Percentiles rank a stretch among this genome's conserved stretches.
These are phyloP conservation scores for Ustilago trichophora DNA, from an alignment of 1,284 basidiomycete species.

Conservation along the genomic window DNA sequence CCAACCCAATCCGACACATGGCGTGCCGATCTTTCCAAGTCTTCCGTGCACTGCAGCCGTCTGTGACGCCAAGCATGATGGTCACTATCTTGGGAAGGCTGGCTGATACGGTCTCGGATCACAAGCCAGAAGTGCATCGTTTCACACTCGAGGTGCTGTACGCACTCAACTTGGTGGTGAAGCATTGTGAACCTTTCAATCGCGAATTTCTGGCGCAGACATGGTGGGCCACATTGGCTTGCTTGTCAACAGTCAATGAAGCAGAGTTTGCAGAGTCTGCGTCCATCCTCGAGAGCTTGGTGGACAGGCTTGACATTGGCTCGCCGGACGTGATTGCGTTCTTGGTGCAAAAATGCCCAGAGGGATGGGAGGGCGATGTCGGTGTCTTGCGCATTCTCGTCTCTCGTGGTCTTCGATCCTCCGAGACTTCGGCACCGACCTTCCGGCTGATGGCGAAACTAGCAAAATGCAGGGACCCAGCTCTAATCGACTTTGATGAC, in stretches of 20 bases:
- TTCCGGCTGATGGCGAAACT: constrained; percentile 78
- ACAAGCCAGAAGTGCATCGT: constrained; percentile 76
- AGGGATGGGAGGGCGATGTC: constrained; percentile 76
- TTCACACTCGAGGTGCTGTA: constrained; percentile 85
- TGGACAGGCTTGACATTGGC: constrained; percentile 79
- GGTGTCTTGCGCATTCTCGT: constrained; percentile 79
- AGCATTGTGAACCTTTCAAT: constrained; percentile 72
- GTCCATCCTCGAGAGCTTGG: constrained; percentile 75
- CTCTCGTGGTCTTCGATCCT: constrained; percentile 82
- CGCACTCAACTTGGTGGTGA: constrained; percentile 78
- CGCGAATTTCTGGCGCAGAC: constrained; percentile 77
- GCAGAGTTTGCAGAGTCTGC: constrained; percentile 80
- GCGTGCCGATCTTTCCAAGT: constrained; percentile 90
- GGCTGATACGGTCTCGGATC: constrained; percentile 82
- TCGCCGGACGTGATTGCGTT: constrained; percentile 74
- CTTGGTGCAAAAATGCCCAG: constrained; percentile 76
- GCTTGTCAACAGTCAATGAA: constrained; percentile 83
- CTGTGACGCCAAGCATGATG: constrained; percentile 77
- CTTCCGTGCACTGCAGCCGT: constrained; percentile 83
- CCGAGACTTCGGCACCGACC: constrained; percentile 75
- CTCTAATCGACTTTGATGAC: constrained; percentile 78
- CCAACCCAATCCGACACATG: constrained; percentile 83
- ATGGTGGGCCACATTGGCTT: constrained; percentile 86
- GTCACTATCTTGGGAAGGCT: constrained; percentile 83
- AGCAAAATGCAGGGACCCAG: constrained; percentile 73